phyloP scores from a whole-genome alignment of 805 yeast genomes.

The Yarrowia porcina region DNA sequence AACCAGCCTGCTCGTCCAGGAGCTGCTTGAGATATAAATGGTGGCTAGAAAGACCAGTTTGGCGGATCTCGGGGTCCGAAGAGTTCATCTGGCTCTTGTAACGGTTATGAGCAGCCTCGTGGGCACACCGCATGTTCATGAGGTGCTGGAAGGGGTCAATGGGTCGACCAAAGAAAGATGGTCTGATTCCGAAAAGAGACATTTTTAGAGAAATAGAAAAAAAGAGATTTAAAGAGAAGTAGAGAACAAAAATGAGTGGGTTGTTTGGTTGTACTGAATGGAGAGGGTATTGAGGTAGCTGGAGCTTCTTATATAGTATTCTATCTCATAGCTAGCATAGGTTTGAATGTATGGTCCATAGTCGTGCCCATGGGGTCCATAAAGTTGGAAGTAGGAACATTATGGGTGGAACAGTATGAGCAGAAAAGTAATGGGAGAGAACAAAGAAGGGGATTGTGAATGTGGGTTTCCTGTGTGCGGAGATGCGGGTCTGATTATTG shows the following conservation, averaged over 20 bases:
- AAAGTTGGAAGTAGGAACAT: no score
- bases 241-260: neutral
- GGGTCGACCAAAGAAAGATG: slow-evolving; percentile 5
- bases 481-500: no score
- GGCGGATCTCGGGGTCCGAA: neutral
- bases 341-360: no score
- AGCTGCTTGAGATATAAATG: neutral
- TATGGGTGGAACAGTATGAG: no score
- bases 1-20: slow-evolving; percentile 1
- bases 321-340: no score
- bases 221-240: neutral
- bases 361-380: no score
- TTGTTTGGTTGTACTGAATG: no score
- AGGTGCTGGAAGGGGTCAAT: slow-evolving; percentile 8
- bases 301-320: no score
- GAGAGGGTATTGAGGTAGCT: no score
- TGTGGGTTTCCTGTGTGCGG: no score
- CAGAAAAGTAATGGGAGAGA: no score
- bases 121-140: neutral
- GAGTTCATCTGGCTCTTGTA: neutral
- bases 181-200: neutral
- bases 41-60: neutral
- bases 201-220: neutral
- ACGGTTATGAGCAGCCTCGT: neutral
- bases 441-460: no score